Evolutionary conservation across 441 rosid species (phyloP), one percentile per base, ranked within the genome.

Genomic region (Hura crepitans): DNA sequence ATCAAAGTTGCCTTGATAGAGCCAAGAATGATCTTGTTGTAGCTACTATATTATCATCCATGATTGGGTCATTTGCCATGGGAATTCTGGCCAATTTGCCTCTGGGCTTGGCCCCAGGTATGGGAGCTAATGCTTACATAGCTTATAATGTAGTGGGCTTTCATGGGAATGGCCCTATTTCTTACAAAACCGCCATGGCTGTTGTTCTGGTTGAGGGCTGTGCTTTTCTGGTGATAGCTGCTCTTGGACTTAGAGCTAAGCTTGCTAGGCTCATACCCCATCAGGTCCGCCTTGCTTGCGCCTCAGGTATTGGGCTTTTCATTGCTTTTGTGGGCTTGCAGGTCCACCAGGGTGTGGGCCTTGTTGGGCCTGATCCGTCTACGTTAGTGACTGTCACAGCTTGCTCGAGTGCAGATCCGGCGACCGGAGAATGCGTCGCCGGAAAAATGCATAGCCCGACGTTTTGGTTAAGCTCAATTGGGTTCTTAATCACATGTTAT

Each of bases 71-170:
- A 0, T 59, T 93, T 23, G 89, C 92, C 11, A 89, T 91, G 98
- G 97, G 98, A 5, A 22, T 89, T 2, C 33, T 88, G 13, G 92
- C 97, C 65, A 93, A 93, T 68, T 77, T 91, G 55, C 97, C 98
- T 50, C 71, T 91, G 12, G 92, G 85, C 6, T 72, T 91, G 74
- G 98, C 97, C 73, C 97, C 97, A 0, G 96, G 84, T 4, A 93
- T 92, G 92, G 98, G 98, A 25, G 81, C 95, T 0, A 89, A 90
- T 39, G 93, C 97, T 62, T 91, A 85, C 75, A 55, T 87, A 62
- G 84, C 97, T n/a, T 93, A 91, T 70, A 90, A 91, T 79, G 62
- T 87, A 17, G 86, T 93, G 33, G 98, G 97, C 6, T 91, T 83
- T 70, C 97, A 84, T 68, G 95, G 97, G 20, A 85, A 95, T 0